These are phyloP conservation scores for Colletotrichum karsti DNA, from an alignment of 2,329 filamentous ascomycete genomes.

Conservation along the genomic window DNA sequence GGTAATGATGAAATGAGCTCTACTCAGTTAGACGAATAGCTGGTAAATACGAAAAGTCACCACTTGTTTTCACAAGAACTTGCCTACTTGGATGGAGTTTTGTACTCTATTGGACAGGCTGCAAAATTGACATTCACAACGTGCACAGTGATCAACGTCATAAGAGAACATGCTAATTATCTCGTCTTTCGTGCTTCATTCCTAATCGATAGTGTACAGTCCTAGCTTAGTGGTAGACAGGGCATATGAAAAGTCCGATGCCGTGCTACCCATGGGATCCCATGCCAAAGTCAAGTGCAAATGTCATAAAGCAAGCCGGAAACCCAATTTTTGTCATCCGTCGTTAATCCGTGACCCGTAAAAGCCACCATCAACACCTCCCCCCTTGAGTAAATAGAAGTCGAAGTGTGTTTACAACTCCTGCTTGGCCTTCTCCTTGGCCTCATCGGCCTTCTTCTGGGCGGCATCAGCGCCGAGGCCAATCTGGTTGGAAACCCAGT, in stretches of 20 bases:
- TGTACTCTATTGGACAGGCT: background rate
- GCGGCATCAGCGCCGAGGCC: slow-evolving; percentile 56
- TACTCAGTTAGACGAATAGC: background rate
- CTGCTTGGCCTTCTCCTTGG: slow-evolving; percentile 49
- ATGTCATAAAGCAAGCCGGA: slow-evolving; percentile 10
- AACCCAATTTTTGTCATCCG: slow-evolving; percentile 29
- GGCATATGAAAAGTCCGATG: slow-evolving; percentile 7
- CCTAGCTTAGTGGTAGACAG: background rate
- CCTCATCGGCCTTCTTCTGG: slow-evolving; percentile 51
- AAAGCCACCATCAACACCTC: background rate
- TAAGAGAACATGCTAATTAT: background rate
- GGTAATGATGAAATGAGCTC: slow-evolving; percentile 1
- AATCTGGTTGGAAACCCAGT: slow-evolving; percentile 61
- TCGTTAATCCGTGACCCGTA: slow-evolving; percentile 8
- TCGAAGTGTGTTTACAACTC: slow-evolving; percentile 52
- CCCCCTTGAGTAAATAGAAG: background rate
- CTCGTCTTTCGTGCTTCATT: background rate
- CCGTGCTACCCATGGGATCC: background rate
- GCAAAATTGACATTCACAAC: background rate
- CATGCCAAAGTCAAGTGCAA: slow-evolving; percentile 17
- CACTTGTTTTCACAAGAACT: background rate
- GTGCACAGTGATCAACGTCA: background rate
- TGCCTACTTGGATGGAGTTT: background rate
- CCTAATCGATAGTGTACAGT: slow-evolving; percentile 25
- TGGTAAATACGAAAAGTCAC: background rate